Conservation (phyloP, 2,329 filamentous ascomycete genomes). For the Trichoderma sp. region DNA sequence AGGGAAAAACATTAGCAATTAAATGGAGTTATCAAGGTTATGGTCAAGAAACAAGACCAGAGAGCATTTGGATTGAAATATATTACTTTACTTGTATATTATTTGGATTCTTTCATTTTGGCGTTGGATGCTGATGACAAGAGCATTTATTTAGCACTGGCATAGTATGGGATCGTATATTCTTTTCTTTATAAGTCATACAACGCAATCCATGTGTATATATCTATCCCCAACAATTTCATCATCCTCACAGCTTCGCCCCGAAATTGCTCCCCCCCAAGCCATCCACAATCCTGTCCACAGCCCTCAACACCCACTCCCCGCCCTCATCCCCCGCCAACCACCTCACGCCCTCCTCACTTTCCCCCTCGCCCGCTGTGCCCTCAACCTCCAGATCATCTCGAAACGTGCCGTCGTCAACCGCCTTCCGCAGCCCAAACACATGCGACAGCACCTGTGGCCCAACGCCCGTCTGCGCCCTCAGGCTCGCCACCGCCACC, state of each 20-base stretch:
- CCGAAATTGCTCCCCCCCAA: conserved; percentile 49
- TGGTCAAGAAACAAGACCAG: neutral
- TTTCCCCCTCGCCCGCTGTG: conserved; percentile 39
- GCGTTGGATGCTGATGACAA: neutral
- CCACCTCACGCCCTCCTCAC: conserved; percentile 42
- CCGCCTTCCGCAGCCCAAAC: conserved; percentile 75
- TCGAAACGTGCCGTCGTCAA: conserved; percentile 64
- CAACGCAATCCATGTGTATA: neutral
- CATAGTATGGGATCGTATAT: neutral
- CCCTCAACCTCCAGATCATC: conserved; percentile 38
- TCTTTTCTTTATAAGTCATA: neutral
- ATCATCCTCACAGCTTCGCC: conserved; percentile 24
- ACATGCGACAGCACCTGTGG: conserved; percentile 82
- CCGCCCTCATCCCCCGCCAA: conserved; percentile 49
- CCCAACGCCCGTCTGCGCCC: conserved; percentile 78
- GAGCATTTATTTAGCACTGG: neutral
- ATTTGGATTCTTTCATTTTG: neutral
- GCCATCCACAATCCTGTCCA: conserved; percentile 49
- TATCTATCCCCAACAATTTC: neutral
- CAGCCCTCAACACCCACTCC: conserved; percentile 49
- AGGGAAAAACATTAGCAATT: neutral
- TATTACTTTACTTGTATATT: neutral
- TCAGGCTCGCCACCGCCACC: conserved; percentile 71
- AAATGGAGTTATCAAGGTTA: conserved; percentile 6
- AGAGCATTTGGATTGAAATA: neutral